Conservation (phyloP, 768 basidiomycete species). For the Cyclocybe cylindracea region DNA sequence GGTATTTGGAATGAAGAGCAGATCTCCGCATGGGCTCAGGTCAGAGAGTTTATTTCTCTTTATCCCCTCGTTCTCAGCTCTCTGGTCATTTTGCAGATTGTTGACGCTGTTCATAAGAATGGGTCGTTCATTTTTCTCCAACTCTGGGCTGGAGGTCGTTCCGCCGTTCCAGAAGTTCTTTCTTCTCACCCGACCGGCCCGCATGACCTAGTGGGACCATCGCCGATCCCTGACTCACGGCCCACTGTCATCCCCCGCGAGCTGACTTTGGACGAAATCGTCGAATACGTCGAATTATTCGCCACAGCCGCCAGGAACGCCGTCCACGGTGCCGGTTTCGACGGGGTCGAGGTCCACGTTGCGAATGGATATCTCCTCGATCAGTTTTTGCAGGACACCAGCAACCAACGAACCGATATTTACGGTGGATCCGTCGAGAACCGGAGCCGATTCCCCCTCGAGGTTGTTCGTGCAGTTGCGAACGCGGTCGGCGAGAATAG, state of each 20-base stretch:
- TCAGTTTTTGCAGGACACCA: conserved; percentile 61
- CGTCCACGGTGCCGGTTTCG: conserved; percentile 61
- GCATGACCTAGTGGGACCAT: conserved; percentile 30
- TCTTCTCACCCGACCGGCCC: neutral
- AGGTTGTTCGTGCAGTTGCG: conserved; percentile 52
- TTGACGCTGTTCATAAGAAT: conserved; percentile 38
- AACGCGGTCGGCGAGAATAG: conserved; percentile 53
- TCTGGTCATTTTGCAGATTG: conserved; percentile 37
- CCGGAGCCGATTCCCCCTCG: conserved; percentile 55
- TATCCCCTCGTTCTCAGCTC: neutral
- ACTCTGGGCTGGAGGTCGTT: conserved; percentile 57
- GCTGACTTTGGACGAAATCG: conserved; percentile 48
- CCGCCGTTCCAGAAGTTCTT: conserved; percentile 32
- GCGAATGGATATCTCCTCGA: conserved; percentile 54
- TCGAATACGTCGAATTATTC: conserved; percentile 50
- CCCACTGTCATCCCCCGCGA: conserved; percentile 33
- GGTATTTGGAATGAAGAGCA: conserved; percentile 70
- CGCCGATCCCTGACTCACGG: conserved; percentile 23
- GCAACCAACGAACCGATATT: conserved; percentile 59
- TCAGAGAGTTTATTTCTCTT: conserved; percentile 21
- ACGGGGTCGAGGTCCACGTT: conserved; percentile 55
- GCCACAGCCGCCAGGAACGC: conserved; percentile 57
- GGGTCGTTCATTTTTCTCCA: conserved; percentile 53
- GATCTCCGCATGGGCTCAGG: conserved; percentile 56
- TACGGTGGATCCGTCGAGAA: conserved; percentile 72